Evolutionary conservation across 345 rosid species (phyloP), one percentile per base, ranked within the genome.

Genomic region (Pistacia atlantica): DNA sequence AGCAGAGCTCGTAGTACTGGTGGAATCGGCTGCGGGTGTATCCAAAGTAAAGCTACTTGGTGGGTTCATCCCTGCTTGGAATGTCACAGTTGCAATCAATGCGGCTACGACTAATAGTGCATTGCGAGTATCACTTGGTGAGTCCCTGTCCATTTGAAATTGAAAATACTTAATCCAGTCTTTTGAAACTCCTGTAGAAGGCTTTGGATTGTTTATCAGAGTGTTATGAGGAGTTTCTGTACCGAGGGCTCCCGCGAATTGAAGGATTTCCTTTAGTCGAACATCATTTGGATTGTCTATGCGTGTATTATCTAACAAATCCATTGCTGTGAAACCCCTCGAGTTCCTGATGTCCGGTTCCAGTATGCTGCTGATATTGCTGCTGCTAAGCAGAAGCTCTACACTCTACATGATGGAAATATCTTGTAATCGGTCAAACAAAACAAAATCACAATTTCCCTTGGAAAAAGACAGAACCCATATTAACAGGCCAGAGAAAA

Each of bases 61-160:
- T 25, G 80, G 80, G 71, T 64, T 71, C 14, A 71, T 65, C 17
- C 65, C 55, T 20, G 75, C 56, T 13, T 77, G 76, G 66, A 63
- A 71, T 11, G 80, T 77, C 17, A 71, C 65, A 20, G 76, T 63
- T 55, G 76, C 80, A 33, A 77, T 64, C 2, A 77, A 76, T 5
- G 65, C 75, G 8, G 80, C 80, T 1, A 77, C 76, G 10, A 71
- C 76, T 65, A 77, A 51, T 38, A 71, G 57, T 54, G 57, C 46
- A 42, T 42, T 42, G 9, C 46, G 46, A 42, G 46, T 42, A 0
- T 54, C 18, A 14, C 57, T 54, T 54, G 20, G 57, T 54, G 57
- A 69, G 22, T 74, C 75, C 7, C 59, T 63, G 25, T 71, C 58
- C 25, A 67, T 64, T 11, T 77, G 38, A 1, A 56, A 69, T 22